Evolutionary conservation across 164 flowering plant genomes (phyloP).

Genomic region (Liriodendron chinense): DNA sequence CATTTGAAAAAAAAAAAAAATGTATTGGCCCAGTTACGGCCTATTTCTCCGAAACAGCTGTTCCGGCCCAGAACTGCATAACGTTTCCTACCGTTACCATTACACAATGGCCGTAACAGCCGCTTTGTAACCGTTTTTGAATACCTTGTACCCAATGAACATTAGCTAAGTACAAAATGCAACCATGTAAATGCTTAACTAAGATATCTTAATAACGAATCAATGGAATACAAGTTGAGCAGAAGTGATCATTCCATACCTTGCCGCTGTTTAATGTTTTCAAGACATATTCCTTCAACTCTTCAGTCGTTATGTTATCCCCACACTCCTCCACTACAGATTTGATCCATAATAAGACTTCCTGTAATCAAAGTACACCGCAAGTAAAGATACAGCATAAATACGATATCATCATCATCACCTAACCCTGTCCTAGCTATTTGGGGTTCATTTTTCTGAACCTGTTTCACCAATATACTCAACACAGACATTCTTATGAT

Average conservation of each 20-base stretch:
- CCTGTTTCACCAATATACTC: no score
- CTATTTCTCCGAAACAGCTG: no score
- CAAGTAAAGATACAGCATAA: background rate
- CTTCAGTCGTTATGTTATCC: constrained; percentile 71
- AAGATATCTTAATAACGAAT: background rate
- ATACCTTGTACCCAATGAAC: background rate
- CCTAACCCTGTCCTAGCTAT: background rate
- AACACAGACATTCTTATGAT: no score
- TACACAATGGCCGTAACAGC: no score
- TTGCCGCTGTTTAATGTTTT: constrained; percentile 94
- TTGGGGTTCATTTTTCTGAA: no score
- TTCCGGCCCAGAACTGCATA: no score
- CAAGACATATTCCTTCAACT: constrained; percentile 86
- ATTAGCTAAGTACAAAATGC: background rate
- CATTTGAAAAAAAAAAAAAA: no score
- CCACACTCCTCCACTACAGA: constrained; percentile 90
- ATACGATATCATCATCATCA: background rate
- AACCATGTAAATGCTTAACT: background rate
- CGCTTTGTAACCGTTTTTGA: no score
- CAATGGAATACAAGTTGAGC: constrained; percentile 3
- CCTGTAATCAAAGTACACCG: constrained; percentile 43
- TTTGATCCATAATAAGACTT: constrained; percentile 93
- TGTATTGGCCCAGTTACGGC: no score
- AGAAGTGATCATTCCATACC: constrained; percentile 41
- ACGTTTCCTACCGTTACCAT: no score